These are phyloP conservation scores for Solanum clarkiae DNA, from an alignment of 257 asterid genomes.

Conservation along the genomic window DNA sequence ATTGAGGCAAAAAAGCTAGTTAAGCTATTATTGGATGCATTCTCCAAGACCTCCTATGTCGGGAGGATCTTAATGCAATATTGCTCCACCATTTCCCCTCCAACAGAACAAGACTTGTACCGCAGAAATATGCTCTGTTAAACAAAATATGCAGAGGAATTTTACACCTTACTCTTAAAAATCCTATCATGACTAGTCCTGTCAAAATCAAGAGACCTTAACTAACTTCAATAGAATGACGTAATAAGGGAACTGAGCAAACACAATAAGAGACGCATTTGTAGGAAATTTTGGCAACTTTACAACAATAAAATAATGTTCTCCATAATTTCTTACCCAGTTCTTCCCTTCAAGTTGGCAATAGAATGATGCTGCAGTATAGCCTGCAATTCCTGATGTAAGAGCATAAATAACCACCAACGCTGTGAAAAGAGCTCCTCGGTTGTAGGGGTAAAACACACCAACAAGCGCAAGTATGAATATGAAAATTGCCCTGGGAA, in stretches of 20 bases:
- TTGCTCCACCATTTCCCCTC: background rate
- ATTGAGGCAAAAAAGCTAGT: background rate
- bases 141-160: background rate
- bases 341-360: constrained; percentile 22
- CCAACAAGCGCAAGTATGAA: constrained; percentile 20
- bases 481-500: constrained; percentile 16
- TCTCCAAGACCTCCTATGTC: background rate
- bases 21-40: background rate
- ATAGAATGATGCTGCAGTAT: constrained; percentile 21
- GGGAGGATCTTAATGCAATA: background rate
- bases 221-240: background rate
- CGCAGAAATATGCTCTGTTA: background rate
- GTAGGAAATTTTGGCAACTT: background rate
- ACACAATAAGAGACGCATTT: background rate
- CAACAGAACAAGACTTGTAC: background rate
- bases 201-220: background rate
- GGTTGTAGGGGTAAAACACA: constrained; percentile 21
- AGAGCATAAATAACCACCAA: constrained; percentile 22
- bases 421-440: constrained; percentile 24
- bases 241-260: background rate
- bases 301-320: background rate
- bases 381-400: constrained; percentile 22
- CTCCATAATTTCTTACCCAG: constrained; percentile 9
- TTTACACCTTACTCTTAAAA: background rate
- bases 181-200: background rate